Evolutionary conservation across 2,329 filamentous ascomycete genomes (phyloP), one percentile per base, ranked within the genome.

Genomic region (Diaporthe citriasiana): DNA sequence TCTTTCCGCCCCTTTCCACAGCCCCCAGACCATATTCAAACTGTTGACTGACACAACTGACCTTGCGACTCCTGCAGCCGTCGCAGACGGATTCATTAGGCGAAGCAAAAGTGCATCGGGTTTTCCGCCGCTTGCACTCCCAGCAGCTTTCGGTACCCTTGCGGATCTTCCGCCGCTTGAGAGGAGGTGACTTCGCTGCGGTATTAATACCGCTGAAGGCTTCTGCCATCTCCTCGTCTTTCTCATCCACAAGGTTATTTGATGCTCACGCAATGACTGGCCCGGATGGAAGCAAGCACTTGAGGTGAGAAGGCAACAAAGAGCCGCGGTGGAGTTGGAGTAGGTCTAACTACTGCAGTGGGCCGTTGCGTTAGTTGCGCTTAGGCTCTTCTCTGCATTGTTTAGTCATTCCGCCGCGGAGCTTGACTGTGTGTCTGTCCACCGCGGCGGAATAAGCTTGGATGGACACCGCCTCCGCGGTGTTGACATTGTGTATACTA

Each of bases 101-200:
- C 9, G 81, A 77, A 9, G 80, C 78, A 69, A 87, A 86, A 25
- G 83, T 84, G 76, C 88, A 90, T 9, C 83, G 81, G 10, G 85
- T 83, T 80, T 90, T 90, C 35, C 87, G 84, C 66, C 85, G 83
- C 79, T 87, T 87, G 82, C 88, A 90, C 76, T 89, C 87, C 87
- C 87, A 89, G 78, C 88, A 90, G 74, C 87, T 89, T 45, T 80
- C 83, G 0, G 88, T 90, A 22, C 88, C 88, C 70, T 88, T 89
- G 38, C 87, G 85, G 35, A 88, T 27, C 73, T 84, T 88, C 50
- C 82, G 79, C 70, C 82, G n/a, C 51, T 59, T 72, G 59, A 38
- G 51, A 22, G 30, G 22, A 33, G 47, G 40, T 33, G 60, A 3
- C 35, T n/a, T n/a, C n/a, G 9, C 45, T 10, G 27, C 7, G 15